phyloP scores from a whole-genome alignment of 192 early-diverging fungal species.

The Powellomyces hirtus region DNA sequence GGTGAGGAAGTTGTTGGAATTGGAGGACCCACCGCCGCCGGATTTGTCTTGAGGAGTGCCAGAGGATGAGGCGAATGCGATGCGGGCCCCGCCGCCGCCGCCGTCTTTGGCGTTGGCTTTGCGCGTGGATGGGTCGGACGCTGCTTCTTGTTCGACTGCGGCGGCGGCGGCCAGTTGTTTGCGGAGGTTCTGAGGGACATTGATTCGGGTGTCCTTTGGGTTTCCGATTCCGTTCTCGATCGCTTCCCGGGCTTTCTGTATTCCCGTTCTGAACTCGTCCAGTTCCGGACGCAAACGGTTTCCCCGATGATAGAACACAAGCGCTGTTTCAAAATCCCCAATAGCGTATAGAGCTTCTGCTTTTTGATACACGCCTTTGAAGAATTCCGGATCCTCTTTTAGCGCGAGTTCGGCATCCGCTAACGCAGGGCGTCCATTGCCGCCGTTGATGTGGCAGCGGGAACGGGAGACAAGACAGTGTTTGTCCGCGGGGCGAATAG shows the following conservation, averaged over 20 bases:
- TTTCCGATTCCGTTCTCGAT: constrained; percentile 60
- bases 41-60: no score
- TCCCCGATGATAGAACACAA: constrained; percentile 59
- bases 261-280: constrained; percentile 59
- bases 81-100: background rate
- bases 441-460: constrained; percentile 55
- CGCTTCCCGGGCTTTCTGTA: constrained; percentile 62
- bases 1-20: constrained; percentile 15
- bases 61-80: constrained; percentile 1
- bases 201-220: constrained; percentile 26
- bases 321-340: constrained; percentile 61
- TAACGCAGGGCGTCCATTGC: constrained; percentile 45
- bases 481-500: constrained; percentile 55
- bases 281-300: constrained; percentile 55
- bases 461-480: constrained; percentile 57
- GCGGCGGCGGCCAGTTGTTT: constrained; percentile 22
- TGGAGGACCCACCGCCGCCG: background rate
- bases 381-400: constrained; percentile 48
- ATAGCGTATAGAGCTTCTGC: constrained; percentile 61
- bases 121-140: constrained; percentile 20
- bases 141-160: constrained; percentile 24
- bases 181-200: constrained; percentile 20
- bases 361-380: constrained; percentile 59
- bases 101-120: constrained; percentile 20
- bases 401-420: constrained; percentile 51